Conservation (phyloP, 352 stramenopile genomes). For the Phytophthora crassamura region DNA sequence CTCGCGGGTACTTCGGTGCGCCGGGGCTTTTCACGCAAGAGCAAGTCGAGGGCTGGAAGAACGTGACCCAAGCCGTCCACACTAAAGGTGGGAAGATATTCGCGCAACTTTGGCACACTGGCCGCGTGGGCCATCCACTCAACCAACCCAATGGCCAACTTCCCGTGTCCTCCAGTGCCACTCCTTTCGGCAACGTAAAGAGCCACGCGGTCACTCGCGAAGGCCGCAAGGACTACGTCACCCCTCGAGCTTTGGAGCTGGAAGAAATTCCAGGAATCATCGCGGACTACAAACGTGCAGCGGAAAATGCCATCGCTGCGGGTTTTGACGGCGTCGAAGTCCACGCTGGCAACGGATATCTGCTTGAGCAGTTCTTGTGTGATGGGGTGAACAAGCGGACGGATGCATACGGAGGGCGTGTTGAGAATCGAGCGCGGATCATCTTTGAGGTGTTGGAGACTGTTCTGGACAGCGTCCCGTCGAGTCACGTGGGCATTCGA, state of each 20-base stretch:
- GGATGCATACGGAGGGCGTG: conserved; percentile 46
- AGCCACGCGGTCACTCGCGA: neutral
- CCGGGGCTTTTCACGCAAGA: conserved; percentile 51
- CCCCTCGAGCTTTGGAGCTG: no score
- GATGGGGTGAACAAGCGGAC: conserved; percentile 20
- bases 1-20: conserved; percentile 38
- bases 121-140: conserved; percentile 58
- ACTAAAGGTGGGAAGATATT: conserved; percentile 72
- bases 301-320: no score
- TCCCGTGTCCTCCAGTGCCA: conserved; percentile 6
- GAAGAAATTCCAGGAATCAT: no score
- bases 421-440: conserved; percentile 73
- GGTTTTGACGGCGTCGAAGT: conserved; percentile 18
- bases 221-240: conserved; percentile 30
- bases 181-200: neutral
- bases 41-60: conserved; percentile 55
- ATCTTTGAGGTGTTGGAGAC: conserved; percentile 61
- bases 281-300: no score
- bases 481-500: conserved; percentile 13
- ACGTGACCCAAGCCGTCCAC: conserved; percentile 69
- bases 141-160: conserved; percentile 51
- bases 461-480: conserved; percentile 24
- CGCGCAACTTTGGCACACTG: conserved; percentile 84
- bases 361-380: conserved; percentile 18
- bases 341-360: conserved; percentile 17